A percentile compares a stretch with the other conserved stretches of the same genome.
phyloP scores from a whole-genome alignment of 2,329 filamentous ascomycete genomes.

The Fusarium sp. region DNA sequence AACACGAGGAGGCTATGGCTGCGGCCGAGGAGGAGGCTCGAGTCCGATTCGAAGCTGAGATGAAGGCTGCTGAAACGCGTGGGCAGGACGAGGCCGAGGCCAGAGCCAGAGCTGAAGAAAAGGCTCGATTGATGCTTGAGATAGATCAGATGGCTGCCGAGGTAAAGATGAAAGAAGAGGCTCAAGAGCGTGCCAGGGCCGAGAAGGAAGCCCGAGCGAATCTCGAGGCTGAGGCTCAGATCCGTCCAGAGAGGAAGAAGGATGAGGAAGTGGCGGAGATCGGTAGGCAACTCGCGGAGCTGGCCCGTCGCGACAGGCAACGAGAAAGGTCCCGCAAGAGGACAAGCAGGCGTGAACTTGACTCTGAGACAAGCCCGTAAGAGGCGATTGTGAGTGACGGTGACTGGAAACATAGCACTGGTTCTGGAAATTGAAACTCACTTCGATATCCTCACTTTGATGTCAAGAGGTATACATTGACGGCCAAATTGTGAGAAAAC shows the following conservation, averaged over 20 bases:
- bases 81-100: slow-evolving; percentile 62
- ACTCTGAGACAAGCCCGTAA: not conserved
- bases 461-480: not conserved
- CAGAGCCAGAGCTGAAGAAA: slow-evolving; percentile 56
- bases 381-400: not conserved
- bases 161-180: not conserved
- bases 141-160: not conserved
- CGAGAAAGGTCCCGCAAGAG: no score
- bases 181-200: not conserved
- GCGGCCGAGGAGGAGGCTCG: not conserved
- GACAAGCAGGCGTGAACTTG: no score
- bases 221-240: no score
- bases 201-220: not conserved
- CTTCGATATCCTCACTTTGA: not conserved
- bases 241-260: no score
- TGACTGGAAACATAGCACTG: not conserved
- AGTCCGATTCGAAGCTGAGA: slow-evolving; percentile 42
- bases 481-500: not conserved
- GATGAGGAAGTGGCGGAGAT: no score
- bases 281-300: no score
- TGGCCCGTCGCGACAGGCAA: no score
- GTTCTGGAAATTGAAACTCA: not conserved
- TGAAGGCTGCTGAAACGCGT: slow-evolving; percentile 56
- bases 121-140: slow-evolving; percentile 56
- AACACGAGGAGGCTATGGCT: not conserved